Base-by-base conservation (phyloP, 805 yeast genomes). In the Ogataea methylovora region DNA sequence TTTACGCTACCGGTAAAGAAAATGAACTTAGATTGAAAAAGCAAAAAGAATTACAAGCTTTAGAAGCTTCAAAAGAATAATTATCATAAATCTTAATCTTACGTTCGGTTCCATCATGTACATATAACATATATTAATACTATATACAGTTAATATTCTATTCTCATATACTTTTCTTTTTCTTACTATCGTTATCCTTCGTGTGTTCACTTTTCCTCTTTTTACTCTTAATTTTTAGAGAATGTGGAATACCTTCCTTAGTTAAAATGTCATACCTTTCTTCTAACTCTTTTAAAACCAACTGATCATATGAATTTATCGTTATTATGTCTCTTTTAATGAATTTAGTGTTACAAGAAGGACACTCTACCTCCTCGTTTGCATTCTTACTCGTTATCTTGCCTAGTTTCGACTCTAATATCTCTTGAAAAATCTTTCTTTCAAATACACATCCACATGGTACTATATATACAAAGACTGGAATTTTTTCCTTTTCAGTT, bases 1-100 rank as follows among this genome's bases (percentile, higher is more conserved):
- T 75, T 36, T 73, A 71, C 53, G 61, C 56, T 44, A 73, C 72
- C 30, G 76, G 78, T 41, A 65, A 66, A 47, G 62, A 63, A 35
- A 70, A 68, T 36, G 77, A 73, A 49, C 56, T 60, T 33, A 63
- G 68, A 44, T 45, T 63, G 30, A 55, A 61, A 1, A 42, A 47
- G 26, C 56, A 56, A 39, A 52, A 46, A 32, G 59, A 45, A 29
- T 33, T 39, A 45, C 51, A 46, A 36, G 52, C 29, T 18, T 8
- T 51, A 25, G 54, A 49, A 29, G 47, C 48, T 3, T 27, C 29
- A 16, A 27, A 18, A 17, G 18, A 18, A 6, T n/a, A 13, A 12
- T 17, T 17, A 25, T 11, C 17, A 25, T 13, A 6, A 25, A 25
- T 25, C 5, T 8, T 12, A 24, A 8, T 13, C n/a, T 12, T 11